These are phyloP conservation scores for Stellera chamaejasme DNA, from an alignment of 345 rosid genomes.

Conservation along the genomic window DNA sequence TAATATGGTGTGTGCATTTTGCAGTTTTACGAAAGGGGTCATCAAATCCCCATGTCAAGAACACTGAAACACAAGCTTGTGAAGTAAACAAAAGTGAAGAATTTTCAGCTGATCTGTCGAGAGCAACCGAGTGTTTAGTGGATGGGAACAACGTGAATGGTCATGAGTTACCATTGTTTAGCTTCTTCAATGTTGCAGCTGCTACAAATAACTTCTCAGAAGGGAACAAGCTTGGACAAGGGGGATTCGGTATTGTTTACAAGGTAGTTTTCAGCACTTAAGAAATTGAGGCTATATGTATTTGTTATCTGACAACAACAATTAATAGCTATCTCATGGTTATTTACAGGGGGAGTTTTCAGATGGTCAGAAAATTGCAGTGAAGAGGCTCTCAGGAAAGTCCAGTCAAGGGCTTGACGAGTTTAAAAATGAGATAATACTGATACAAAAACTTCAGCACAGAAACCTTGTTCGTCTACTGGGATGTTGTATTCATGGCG, in stretches of 20 bases:
- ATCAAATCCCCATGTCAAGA: not conserved
- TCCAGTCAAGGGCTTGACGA: conserved; percentile 56
- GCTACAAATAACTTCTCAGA: conserved; percentile 23
- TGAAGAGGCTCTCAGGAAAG: conserved; percentile 39
- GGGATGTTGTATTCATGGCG: conserved; percentile 51
- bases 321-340: not conserved
- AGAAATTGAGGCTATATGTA: not conserved
- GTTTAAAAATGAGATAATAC: conserved; percentile 46
- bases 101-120: not conserved
- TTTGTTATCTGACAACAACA: not conserved
- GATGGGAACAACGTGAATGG: conserved; percentile 1
- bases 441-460: conserved; percentile 56
- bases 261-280: conserved; percentile 1
- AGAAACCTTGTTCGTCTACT: conserved; percentile 48
- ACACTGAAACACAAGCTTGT: not conserved
- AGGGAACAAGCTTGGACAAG: conserved; percentile 23
- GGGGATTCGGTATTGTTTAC: conserved; percentile 19
- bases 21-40: not conserved
- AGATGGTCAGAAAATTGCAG: conserved; percentile 39
- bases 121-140: not conserved
- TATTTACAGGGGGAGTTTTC: conserved; percentile 32
- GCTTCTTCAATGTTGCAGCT: conserved; percentile 27
- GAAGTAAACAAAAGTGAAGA: not conserved
- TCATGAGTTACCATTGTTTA: conserved; percentile 22
- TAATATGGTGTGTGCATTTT: not conserved